Evolutionary conservation across 257 asterid genomes (phyloP).

Genomic region (Nicotiana paniculata): DNA sequence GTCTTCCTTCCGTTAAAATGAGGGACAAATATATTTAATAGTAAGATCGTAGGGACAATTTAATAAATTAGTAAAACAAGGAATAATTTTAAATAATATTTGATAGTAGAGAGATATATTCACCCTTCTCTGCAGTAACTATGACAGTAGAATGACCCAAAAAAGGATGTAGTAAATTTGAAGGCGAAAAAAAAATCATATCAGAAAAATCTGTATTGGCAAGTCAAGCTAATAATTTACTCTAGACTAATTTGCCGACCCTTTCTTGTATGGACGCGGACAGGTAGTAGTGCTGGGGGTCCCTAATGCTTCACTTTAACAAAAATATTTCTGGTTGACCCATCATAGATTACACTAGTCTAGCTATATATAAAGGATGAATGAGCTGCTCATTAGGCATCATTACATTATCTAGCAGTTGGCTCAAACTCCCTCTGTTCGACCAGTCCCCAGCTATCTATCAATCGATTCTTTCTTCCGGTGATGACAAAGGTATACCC

Average conservation of each 20-base stretch:
- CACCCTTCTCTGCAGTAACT: too few relatives aligned
- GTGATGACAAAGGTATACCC: slow-evolving; percentile 54
- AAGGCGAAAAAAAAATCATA: neutral
- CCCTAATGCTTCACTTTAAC: neutral
- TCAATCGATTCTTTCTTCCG: neutral
- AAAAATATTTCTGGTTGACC: neutral
- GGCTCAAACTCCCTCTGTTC: neutral
- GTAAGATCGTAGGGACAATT: too few relatives aligned
- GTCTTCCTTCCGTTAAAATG: too few relatives aligned
- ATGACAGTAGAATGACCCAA: too few relatives aligned
- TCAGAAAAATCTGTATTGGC: neutral
- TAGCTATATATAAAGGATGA: neutral
- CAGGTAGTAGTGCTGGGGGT: neutral
- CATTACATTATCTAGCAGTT: neutral
- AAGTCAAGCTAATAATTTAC: neutral
- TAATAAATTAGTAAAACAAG: too few relatives aligned
- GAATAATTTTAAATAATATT: too few relatives aligned
- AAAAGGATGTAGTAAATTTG: neutral
- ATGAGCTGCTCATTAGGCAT: neutral
- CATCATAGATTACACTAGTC: neutral
- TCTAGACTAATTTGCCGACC: neutral
- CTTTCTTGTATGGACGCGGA: neutral
- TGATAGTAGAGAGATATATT: too few relatives aligned
- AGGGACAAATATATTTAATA: too few relatives aligned
- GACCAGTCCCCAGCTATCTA: neutral